A percentile compares a stretch with the other conserved stretches of the same genome.
These are phyloP conservation scores for Protomyces inundatus DNA, from an alignment of 1,139 yeast genomes.

Conservation along the genomic window DNA sequence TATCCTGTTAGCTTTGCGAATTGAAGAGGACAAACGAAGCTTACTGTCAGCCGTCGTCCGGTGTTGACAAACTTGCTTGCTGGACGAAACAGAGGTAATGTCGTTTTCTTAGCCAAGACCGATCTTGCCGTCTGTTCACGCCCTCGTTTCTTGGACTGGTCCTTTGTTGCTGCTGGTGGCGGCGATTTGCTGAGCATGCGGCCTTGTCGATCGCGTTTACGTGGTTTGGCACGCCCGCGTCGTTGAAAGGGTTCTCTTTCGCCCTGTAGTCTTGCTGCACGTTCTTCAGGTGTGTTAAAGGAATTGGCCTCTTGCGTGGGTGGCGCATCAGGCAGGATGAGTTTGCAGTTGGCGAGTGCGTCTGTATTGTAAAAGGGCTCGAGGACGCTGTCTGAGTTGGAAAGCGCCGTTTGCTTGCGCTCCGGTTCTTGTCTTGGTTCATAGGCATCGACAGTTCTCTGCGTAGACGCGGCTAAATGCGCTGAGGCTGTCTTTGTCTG, in stretches of 20 bases:
- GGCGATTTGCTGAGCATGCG: not conserved
- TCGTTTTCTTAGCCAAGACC: not conserved
- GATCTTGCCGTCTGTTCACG: not conserved
- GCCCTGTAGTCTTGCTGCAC: too few species aligned
- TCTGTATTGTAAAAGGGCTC: not conserved
- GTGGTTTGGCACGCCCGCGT: not conserved
- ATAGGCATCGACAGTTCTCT: too few species aligned
- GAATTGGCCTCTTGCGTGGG: not conserved
- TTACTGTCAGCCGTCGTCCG: not conserved
- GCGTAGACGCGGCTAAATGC: too few species aligned
- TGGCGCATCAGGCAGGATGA: not conserved
- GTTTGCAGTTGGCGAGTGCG: not conserved
- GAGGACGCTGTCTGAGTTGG: too few species aligned
- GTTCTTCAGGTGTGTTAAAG: too few species aligned
- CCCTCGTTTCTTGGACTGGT: not conserved
- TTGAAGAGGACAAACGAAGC: not conserved
- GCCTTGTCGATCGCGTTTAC: not conserved
- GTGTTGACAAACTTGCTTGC: not conserved
- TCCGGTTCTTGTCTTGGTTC: too few species aligned
- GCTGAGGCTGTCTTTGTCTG: too few species aligned
- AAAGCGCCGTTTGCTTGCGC: too few species aligned
- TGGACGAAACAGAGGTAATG: not conserved
- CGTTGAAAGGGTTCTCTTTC: not conserved
- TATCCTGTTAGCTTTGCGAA: not conserved
- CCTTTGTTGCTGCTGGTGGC: not conserved